A percentile compares a stretch with the other conserved stretches of the same genome.
Evolutionary conservation across 1,139 yeast species (phyloP).

Genomic region (Blastobotrys persicus): DNA sequence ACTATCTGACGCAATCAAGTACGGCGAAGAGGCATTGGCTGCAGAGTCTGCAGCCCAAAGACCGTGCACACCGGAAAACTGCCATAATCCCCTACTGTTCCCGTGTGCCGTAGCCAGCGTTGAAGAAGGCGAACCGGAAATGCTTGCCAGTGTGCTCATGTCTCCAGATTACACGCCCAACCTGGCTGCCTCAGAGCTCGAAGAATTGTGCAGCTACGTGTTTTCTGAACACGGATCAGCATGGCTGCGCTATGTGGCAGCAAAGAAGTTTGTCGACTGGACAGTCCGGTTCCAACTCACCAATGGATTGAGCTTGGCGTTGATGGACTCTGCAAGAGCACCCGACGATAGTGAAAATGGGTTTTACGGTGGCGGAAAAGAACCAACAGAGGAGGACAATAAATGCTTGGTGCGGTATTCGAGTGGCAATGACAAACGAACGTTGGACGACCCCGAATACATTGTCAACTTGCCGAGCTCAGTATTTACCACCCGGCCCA

Average conservation of each 20-base stretch:
- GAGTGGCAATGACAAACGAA: background rate
- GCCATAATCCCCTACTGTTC: conserved; percentile 14
- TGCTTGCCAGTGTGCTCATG: conserved; percentile 33
- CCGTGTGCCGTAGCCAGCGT: conserved; percentile 26
- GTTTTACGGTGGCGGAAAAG: background rate
- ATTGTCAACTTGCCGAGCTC: conserved; percentile 17
- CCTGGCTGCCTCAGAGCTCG: conserved; percentile 26
- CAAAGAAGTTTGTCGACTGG: conserved; percentile 32
- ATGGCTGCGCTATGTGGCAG: conserved; percentile 32
- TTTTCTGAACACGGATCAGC: conserved; percentile 34
- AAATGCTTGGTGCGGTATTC: conserved; percentile 1
- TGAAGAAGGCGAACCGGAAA: conserved; percentile 26
- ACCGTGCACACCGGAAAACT: conserved; percentile 3
- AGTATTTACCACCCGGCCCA: conserved; percentile 5
- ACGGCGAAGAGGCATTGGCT: conserved; percentile 17
- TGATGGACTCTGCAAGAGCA: background rate
- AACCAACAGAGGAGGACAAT: background rate
- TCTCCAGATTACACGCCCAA: conserved; percentile 28
- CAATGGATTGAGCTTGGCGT: conserved; percentile 6
- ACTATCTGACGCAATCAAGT: conserved; percentile 27
- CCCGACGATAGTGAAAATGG: background rate
- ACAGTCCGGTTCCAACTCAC: conserved; percentile 18
- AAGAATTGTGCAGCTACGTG: conserved; percentile 24
- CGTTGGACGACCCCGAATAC: conserved; percentile 12
- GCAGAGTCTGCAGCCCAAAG: background rate